Evolutionary conservation across 768 basidiomycete genomes (phyloP).

Genomic region (Mycena alexandri): DNA sequence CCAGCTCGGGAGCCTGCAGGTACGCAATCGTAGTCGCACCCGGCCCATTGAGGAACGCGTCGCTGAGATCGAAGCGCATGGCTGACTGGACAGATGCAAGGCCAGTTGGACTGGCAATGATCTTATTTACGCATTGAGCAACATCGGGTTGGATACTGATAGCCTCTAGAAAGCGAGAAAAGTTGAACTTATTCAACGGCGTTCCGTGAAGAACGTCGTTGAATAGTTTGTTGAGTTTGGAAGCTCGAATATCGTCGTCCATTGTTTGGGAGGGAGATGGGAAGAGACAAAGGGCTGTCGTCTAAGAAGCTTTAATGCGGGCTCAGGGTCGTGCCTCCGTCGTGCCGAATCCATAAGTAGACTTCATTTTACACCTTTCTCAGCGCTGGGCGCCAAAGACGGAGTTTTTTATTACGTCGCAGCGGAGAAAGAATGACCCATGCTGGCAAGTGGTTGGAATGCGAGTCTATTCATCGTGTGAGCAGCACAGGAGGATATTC

Average conservation of each 20-base stretch:
- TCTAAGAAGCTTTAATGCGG: slow-evolving; percentile 20
- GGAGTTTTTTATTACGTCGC: too few species aligned
- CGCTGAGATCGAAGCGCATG: slow-evolving; percentile 51
- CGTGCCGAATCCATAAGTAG: slow-evolving; percentile 19
- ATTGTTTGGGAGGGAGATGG: too few species aligned
- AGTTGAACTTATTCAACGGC: slow-evolving; percentile 36
- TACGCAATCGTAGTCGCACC: slow-evolving; percentile 50
- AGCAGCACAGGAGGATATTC: too few species aligned
- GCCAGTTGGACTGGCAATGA: slow-evolving; percentile 50
- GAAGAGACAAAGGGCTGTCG: neutral
- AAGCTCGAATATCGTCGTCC: too few species aligned
- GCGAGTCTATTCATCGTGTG: too few species aligned
- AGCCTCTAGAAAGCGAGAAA: slow-evolving; percentile 55
- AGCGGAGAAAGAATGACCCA: too few species aligned
- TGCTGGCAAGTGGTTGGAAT: too few species aligned
- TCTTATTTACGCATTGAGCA: slow-evolving; percentile 48
- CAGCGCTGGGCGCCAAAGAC: too few species aligned
- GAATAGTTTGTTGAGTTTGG: slow-evolving; percentile 36
- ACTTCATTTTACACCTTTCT: slow-evolving; percentile 10
- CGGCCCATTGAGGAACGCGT: slow-evolving; percentile 52
- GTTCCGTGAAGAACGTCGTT: slow-evolving; percentile 33
- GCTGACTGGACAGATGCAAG: slow-evolving; percentile 51
- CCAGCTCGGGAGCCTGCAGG: slow-evolving; percentile 50
- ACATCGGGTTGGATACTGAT: slow-evolving; percentile 54
- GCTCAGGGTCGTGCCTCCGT: neutral